Base-by-base conservation (phyloP, 768 basidiomycete genomes). In the Russula lepida region DNA sequence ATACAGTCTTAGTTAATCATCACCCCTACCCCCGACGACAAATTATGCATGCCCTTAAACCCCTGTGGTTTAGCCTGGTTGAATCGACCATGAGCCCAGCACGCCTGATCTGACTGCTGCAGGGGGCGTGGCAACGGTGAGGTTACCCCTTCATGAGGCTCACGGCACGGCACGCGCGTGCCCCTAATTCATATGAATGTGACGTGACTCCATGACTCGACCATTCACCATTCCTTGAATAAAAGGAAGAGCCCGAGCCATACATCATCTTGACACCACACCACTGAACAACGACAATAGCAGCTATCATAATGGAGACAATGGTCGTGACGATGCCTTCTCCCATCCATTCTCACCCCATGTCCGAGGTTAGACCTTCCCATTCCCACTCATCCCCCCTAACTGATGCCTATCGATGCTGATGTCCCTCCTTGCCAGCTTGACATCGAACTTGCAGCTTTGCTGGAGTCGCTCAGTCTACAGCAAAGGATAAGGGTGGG, bases 401-500 rank as follows among this genome's bases (percentile, higher is more conserved):
- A 37, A 21, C 21, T 21, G 27, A 32, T n/a, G 17, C 13, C 49
- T 19, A 37, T 47, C 32, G 54, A 41, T 54, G n/a, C 43, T 32
- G 28, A 63, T 54, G 33, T 21, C 8, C 15, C 41, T n/a, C n/a
- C 8, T 21, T 9, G 19, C 5, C 46, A 65, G 64, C 64, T 65
- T n/a, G 66, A 66, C 28, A 15, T 62, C 5, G 66, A 66, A 43
- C 66, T 66, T 15, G 58, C 60, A 6, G 25, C 44, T 11, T 35
- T 66, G 25, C 56, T 66, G 11, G 58, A 65, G 44, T 58, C 64
- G 48, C 59, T 66, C 48, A 66, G 57, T 25, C 23, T 66, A 39
- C 66, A 66, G 13, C 64, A 64, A 44, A 62, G 61, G 30, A 44
- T 58, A 5, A 58, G 54, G 64, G 66, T 66, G 56, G 55, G 66